Conservation (phyloP, 345 rosid species). For the Pistacia atlantica region DNA sequence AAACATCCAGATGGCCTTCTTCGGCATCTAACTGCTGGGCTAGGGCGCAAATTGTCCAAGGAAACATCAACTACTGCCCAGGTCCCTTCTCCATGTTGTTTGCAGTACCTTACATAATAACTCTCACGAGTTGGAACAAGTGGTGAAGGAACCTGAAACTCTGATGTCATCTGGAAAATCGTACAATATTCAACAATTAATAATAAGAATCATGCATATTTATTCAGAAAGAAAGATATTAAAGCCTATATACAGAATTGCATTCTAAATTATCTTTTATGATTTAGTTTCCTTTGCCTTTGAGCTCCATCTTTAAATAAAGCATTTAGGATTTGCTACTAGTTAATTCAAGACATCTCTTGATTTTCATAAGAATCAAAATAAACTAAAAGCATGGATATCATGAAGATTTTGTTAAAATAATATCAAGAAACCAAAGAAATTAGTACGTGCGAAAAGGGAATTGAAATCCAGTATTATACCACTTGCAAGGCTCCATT, state of each 20-base stretch:
- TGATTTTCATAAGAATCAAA: too few relatives aligned
- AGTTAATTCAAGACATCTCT: not conserved
- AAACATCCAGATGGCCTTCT: conserved; percentile 91
- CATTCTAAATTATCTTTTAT: not conserved
- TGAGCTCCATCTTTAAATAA: not conserved
- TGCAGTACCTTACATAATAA: conserved; percentile 74
- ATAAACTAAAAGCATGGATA: not conserved
- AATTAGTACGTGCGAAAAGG: not conserved
- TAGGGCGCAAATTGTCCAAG: conserved; percentile 66
- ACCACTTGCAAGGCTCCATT: conserved; percentile 88
- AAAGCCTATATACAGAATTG: not conserved
- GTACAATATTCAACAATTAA: not conserved
- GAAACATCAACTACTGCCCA: conserved; percentile 99
- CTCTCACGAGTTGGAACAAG: conserved; percentile 78
- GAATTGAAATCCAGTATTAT: conserved; percentile 6
- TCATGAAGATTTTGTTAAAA: too few relatives aligned
- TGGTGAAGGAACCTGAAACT: conserved; percentile 76
- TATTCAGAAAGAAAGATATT: not conserved
- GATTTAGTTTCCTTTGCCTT: too few relatives aligned
- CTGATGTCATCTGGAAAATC: conserved; percentile 75
- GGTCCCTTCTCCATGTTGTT: conserved; percentile 67
- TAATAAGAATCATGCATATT: not conserved
- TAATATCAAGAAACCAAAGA: too few relatives aligned
- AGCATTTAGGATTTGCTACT: not conserved
- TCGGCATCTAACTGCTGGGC: conserved; percentile 50